A percentile compares a stretch with the other conserved stretches of the same genome.
Evolutionary conservation across 75 land plant genomes (phyloP).

Genomic region (Cunninghamia lanceolata): DNA sequence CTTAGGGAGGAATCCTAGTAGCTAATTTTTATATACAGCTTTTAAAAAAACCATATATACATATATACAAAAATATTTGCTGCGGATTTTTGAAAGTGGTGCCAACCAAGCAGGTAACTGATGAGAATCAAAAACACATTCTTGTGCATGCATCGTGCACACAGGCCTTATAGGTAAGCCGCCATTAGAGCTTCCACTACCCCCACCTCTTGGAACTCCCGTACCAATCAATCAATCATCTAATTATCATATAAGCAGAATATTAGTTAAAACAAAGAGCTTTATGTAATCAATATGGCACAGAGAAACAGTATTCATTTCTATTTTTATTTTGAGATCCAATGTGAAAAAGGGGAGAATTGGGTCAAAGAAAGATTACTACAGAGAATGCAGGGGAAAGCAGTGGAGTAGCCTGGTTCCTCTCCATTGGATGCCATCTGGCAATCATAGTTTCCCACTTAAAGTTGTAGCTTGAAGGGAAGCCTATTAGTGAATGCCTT

Average conservation of each 20-base stretch:
- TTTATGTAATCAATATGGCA: neutral
- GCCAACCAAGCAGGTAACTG: neutral
- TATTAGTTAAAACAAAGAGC: neutral
- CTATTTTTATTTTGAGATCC: neutral
- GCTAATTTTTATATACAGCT: neutral
- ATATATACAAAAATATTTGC: neutral
- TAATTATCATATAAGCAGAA: neutral
- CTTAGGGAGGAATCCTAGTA: neutral
- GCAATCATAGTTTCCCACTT: neutral
- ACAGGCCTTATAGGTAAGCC: neutral
- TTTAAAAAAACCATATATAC: neutral
- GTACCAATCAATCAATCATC: constrained; percentile 3
- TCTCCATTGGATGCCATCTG: neutral
- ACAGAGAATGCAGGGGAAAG: neutral
- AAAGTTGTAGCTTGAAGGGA: no score
- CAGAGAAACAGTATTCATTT: neutral
- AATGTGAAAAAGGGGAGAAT: neutral
- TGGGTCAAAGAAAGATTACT: neutral
- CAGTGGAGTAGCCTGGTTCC: neutral
- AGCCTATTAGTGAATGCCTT: neutral
- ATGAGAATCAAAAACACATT: no score
- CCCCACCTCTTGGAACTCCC: neutral
- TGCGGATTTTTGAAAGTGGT: neutral
- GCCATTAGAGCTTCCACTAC: constrained; percentile 2
- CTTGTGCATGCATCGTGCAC: neutral